A percentile compares a stretch with the other conserved stretches of the same genome.
These are phyloP conservation scores for Cystofilobasidium macerans DNA, from an alignment of 768 basidiomycete genomes.

Conservation along the genomic window DNA sequence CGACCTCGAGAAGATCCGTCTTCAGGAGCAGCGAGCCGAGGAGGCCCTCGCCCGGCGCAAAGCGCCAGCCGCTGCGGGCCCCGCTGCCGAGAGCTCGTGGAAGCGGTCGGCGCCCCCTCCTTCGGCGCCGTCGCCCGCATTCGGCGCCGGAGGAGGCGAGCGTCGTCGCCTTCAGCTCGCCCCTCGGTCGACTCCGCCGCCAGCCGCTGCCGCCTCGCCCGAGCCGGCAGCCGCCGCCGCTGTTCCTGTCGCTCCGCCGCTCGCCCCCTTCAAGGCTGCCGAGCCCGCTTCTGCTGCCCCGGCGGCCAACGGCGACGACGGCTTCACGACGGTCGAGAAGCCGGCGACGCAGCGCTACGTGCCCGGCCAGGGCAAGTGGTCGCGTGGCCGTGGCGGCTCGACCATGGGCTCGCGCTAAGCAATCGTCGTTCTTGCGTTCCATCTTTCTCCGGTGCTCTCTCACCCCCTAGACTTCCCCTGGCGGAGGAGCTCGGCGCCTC, in stretches of 20 bases:
- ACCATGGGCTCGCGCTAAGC: conserved; percentile 5
- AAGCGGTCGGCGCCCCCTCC: conserved; percentile 26
- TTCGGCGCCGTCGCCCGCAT: conserved; percentile 18
- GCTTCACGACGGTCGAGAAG: conserved; percentile 13
- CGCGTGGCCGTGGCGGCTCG: background rate
- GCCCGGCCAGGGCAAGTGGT: conserved; percentile 20
- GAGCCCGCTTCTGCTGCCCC: conserved; percentile 21
- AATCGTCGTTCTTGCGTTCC: background rate
- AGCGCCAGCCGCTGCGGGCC: conserved; percentile 28
- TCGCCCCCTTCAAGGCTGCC: conserved; percentile 23
- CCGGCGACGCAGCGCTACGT: conserved; percentile 12
- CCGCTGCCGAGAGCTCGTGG: conserved; percentile 4
- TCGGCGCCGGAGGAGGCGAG: conserved; percentile 16
- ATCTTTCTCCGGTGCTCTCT: no score
- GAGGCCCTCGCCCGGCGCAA: conserved; percentile 38
- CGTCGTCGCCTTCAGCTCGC: conserved; percentile 28
- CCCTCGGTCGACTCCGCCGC: conserved; percentile 23
- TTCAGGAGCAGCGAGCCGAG: conserved; percentile 39
- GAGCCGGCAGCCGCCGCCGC: conserved; percentile 11
- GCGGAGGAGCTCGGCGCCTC: no score
- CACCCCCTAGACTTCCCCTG: no score
- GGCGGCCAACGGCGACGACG: conserved; percentile 23
- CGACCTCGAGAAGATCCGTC: conserved; percentile 31
- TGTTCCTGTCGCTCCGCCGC: conserved; percentile 1
- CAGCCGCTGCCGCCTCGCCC: conserved; percentile 13